phyloP scores from a whole-genome alignment of 805 yeast species.

The Blastobotrys americana region DNA sequence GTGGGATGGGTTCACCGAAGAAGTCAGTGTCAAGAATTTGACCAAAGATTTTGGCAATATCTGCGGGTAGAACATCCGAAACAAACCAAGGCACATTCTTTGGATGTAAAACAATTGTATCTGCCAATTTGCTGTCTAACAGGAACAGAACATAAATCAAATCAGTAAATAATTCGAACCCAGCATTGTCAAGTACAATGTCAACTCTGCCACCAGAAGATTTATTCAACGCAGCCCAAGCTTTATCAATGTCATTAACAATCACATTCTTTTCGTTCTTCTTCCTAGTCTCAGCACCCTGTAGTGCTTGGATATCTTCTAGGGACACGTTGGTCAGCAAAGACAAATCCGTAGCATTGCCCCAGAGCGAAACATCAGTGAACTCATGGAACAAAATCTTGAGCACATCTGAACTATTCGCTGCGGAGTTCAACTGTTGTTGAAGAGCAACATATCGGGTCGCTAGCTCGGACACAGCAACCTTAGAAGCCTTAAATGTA shows the following conservation, averaged over 20 bases:
- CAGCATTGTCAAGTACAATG: conserved; percentile 85
- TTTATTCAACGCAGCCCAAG: conserved; percentile 42
- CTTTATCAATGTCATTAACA: conserved; percentile 61
- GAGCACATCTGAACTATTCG: conserved; percentile 35
- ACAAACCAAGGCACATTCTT: conserved; percentile 96
- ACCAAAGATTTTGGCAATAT: conserved; percentile 50
- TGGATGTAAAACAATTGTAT: conserved; percentile 69
- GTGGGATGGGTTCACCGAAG: conserved; percentile 40
- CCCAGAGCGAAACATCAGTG: conserved; percentile 89
- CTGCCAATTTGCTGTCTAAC: conserved; percentile 61
- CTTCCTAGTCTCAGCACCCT: conserved; percentile 81
- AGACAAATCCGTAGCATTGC: conserved; percentile 94
- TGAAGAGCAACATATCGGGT: conserved; percentile 45
- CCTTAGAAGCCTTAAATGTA: conserved; percentile 65
- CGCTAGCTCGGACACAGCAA: conserved; percentile 79
- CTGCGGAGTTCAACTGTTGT: conserved; percentile 19
- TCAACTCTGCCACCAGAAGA: conserved; percentile 50
- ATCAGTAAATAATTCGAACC: conserved; percentile 92
- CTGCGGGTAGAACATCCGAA: conserved; percentile 86
- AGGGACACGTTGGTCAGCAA: conserved; percentile 61
- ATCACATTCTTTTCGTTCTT: conserved; percentile 73
- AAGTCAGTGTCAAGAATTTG: conserved; percentile 48
- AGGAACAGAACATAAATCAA: conserved; percentile 56
- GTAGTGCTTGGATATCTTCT: conserved; percentile 85
- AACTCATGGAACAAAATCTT: conserved; percentile 69